phyloP scores from a whole-genome alignment of 2,329 filamentous ascomycete species.

The Aspergillus sp. region DNA sequence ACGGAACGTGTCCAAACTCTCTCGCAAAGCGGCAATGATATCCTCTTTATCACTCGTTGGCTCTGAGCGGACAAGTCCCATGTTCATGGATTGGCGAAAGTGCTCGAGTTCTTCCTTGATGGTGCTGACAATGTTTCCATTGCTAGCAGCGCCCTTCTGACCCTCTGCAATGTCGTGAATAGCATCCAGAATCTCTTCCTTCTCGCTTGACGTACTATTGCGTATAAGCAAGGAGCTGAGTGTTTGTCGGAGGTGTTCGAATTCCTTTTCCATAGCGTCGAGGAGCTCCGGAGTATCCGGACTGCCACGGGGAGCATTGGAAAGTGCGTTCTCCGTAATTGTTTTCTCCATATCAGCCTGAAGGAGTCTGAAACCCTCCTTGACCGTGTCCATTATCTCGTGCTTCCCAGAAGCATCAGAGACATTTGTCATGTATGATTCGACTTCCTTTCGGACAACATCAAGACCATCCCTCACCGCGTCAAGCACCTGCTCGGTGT shows the following conservation, averaged over 20 bases:
- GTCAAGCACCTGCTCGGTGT: conserved; percentile 81
- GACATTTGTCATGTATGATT: conserved; percentile 66
- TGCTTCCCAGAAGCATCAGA: conserved; percentile 62
- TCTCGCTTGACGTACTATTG: conserved; percentile 45
- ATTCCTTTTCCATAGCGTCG: conserved; percentile 68
- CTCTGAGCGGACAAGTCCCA: conserved; percentile 26
- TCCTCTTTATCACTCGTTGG: conserved; percentile 46
- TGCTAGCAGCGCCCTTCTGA: conserved; percentile 25
- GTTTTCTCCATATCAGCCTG: conserved; percentile 49
- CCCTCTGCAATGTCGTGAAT: conserved; percentile 42
- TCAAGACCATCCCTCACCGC: conserved; percentile 82
- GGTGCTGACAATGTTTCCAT: conserved; percentile 28
- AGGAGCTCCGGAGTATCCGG: conserved; percentile 59
- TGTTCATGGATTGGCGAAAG: conserved; percentile 43
- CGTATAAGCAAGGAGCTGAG: conserved; percentile 62
- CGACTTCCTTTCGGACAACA: conserved; percentile 67
- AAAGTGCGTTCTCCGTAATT: conserved; percentile 36
- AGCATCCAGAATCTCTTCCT: conserved; percentile 53
- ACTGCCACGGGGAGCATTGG: conserved; percentile 20
- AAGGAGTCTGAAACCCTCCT: conserved; percentile 53
- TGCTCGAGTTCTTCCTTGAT: conserved; percentile 54
- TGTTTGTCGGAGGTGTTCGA: conserved; percentile 70
- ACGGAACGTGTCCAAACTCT: conserved; percentile 25
- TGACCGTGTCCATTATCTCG: conserved; percentile 63
- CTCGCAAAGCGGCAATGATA: conserved; percentile 60